Percentiles rank a stretch among this genome's conserved stretches.
phyloP scores from a whole-genome alignment of 192 early-diverging fungal genomes.

The Coemansia sp. region DNA sequence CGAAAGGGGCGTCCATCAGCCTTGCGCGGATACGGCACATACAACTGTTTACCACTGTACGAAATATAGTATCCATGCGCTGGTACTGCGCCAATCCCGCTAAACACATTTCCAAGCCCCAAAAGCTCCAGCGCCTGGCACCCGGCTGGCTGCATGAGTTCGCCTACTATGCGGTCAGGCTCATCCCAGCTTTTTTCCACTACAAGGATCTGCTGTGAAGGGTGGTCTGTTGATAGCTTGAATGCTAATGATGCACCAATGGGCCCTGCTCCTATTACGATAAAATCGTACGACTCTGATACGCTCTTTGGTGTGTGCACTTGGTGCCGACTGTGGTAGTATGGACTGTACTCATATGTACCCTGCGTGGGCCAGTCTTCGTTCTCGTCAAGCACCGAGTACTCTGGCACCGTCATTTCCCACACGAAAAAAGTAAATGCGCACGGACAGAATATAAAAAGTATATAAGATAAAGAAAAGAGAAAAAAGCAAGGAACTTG shows the following conservation, averaged over 20 bases:
- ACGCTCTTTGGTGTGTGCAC: not conserved
- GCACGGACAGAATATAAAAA: not conserved
- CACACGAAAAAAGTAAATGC: not conserved
- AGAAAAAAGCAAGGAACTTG: not conserved
- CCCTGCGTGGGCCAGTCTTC: constrained; percentile 42
- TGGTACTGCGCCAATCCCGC: constrained; percentile 80
- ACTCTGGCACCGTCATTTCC: constrained; percentile 19
- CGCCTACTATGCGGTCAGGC: constrained; percentile 97
- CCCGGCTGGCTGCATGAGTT: constrained; percentile 94
- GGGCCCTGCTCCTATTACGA: constrained; percentile 91
- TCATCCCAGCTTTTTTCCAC: constrained; percentile 86
- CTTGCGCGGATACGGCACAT: constrained; percentile 67
- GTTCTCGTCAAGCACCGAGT: constrained; percentile 28
- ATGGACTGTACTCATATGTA: constrained; percentile 24
- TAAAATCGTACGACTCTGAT: constrained; percentile 62
- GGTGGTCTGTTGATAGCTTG: constrained; percentile 69
- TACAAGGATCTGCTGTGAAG: constrained; percentile 54
- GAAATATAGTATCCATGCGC: constrained; percentile 87
- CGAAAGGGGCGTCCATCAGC: constrained; percentile 50
- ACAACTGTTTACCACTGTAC: constrained; percentile 58
- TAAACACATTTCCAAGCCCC: constrained; percentile 69
- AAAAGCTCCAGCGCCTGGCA: constrained; percentile 74
- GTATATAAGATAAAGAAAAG: not conserved
- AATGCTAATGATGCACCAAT: constrained; percentile 84
- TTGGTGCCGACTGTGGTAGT: constrained; percentile 24